Evolutionary conservation across 176 grass and related monocot genomes (phyloP).

Genomic region (Microstegium vimineum): DNA sequence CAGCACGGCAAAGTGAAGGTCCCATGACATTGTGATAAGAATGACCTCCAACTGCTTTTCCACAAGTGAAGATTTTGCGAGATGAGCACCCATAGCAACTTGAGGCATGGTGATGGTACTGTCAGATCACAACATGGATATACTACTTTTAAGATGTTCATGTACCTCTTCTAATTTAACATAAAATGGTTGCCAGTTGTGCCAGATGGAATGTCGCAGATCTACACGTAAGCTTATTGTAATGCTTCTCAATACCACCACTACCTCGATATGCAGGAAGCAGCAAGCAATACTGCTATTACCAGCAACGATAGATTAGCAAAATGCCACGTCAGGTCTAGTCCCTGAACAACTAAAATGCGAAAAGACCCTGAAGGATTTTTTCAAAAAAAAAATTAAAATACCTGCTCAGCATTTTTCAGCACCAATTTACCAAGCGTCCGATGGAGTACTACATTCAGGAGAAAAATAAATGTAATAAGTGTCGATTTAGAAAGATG

Average conservation of each 20-base stretch:
- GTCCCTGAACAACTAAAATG: not conserved
- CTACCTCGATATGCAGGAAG: not conserved
- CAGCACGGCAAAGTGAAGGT: not conserved
- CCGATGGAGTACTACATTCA: slow-evolving; percentile 55
- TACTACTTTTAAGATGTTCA: not conserved
- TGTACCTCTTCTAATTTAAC: not conserved
- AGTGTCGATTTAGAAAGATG: not conserved
- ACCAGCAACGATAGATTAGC: not conserved
- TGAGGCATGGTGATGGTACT: not conserved
- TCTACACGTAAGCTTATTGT: not conserved
- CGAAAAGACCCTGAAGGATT: not conserved
- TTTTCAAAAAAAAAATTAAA: not conserved
- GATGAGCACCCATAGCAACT: not conserved
- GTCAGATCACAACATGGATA: not conserved
- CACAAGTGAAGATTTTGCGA: not conserved
- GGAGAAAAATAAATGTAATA: not conserved
- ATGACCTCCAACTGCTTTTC: not conserved
- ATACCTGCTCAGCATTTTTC: slow-evolving; percentile 89
- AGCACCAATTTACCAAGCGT: slow-evolving; percentile 76
- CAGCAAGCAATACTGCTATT: not conserved
- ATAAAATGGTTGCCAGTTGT: not conserved
- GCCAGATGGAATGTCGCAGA: not conserved
- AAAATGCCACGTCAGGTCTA: not conserved
- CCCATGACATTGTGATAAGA: not conserved
- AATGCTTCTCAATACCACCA: not conserved